phyloP scores from a whole-genome alignment of 352 stramenopile genomes.

The Globisporangium echinulatum region DNA sequence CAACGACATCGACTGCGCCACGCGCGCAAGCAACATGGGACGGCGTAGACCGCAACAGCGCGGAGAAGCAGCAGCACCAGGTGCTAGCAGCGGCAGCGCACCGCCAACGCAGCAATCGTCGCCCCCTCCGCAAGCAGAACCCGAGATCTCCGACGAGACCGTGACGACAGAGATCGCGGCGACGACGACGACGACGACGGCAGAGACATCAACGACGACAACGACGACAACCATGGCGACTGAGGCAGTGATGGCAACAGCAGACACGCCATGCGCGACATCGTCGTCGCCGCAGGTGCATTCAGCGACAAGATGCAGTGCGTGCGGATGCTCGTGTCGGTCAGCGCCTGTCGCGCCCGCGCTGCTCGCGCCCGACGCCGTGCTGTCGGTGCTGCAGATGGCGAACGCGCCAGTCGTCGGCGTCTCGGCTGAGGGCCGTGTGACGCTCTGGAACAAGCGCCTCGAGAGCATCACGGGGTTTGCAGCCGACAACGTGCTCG shows the following conservation, averaged over 20 bases:
- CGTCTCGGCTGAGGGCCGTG: slow-evolving; percentile 35
- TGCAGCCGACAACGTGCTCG: slow-evolving; percentile 26
- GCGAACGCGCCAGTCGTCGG: slow-evolving; percentile 64
- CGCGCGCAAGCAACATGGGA: too few relatives aligned
- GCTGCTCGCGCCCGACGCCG: slow-evolving; percentile 9
- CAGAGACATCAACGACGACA: neutral
- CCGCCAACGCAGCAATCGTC: too few relatives aligned
- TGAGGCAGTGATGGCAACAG: neutral
- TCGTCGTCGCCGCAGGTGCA: neutral
- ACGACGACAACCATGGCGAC: too few relatives aligned
- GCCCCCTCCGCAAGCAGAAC: too few relatives aligned
- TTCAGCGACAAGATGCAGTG: neutral
- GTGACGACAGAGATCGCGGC: too few relatives aligned
- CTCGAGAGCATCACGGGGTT: slow-evolving; percentile 58
- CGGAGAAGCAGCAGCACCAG: too few relatives aligned
- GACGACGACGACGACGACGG: neutral
- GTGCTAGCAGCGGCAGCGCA: too few relatives aligned
- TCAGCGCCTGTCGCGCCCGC: neutral
- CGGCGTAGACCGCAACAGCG: too few relatives aligned
- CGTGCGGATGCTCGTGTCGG: slow-evolving; percentile 4
- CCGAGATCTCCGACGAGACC: too few relatives aligned
- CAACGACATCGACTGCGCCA: neutral
- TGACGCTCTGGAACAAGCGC: slow-evolving; percentile 64
- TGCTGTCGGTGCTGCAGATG: slow-evolving; percentile 43
- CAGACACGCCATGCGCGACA: neutral